phyloP scores from a whole-genome alignment of 148 eudicot genomes.

The Rhododendron ferrugineum region DNA sequence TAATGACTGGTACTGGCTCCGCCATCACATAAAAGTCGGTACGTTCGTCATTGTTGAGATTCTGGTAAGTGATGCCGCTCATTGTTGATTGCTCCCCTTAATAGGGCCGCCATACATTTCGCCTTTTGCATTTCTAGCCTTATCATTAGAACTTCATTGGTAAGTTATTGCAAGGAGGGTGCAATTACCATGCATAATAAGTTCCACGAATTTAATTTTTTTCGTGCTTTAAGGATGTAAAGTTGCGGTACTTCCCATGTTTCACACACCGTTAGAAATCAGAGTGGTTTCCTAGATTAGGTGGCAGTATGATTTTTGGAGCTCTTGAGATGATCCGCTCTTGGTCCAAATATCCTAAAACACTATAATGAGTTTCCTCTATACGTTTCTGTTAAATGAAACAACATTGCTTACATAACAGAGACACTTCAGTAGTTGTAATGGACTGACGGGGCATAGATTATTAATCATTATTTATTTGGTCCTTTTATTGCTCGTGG shows the following conservation, averaged over 20 bases:
- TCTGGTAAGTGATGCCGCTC: conserved; percentile 52
- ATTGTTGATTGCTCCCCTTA: conserved; percentile 3
- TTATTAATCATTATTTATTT: background rate
- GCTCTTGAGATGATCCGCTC: background rate
- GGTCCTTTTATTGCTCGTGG: background rate
- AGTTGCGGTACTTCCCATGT: background rate
- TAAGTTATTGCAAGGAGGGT: background rate
- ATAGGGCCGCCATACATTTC: background rate
- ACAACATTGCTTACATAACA: background rate
- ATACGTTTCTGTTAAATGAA: background rate
- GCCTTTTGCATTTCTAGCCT: background rate
- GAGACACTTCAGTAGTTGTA: background rate
- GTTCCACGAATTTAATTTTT: background rate
- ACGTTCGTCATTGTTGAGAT: conserved; percentile 92
- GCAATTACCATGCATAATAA: conserved; percentile 1
- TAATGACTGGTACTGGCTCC: conserved; percentile 99
- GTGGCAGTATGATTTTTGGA: background rate
- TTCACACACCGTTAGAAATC: background rate
- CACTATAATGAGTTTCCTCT: background rate
- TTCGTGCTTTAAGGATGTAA: background rate
- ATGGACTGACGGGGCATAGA: background rate
- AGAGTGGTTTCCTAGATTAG: background rate
- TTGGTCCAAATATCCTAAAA: background rate
- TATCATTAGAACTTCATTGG: background rate
- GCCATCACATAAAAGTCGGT: conserved; percentile 96